A percentile compares a stretch with the other conserved stretches of the same genome.
Conservation (phyloP, 192 early-diverging fungal species). For the Paraglomus brasilianum region DNA sequence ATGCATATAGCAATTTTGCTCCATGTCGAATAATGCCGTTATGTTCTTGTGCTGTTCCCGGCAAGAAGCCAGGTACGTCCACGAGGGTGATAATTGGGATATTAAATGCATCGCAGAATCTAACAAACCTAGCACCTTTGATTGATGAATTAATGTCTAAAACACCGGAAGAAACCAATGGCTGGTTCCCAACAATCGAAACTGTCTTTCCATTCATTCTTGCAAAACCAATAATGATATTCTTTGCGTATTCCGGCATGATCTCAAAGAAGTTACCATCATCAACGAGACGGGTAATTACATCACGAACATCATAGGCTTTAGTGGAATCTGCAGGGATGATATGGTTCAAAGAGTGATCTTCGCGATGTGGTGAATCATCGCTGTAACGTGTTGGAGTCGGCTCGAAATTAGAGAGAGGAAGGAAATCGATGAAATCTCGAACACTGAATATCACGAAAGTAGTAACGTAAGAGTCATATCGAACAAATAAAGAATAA, state of each 20-base stretch:
- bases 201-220: conserved; percentile 84
- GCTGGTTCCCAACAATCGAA: conserved; percentile 92
- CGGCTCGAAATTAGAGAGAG: conserved; percentile 76
- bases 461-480: background rate
- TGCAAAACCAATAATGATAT: conserved; percentile 89
- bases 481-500: conserved; percentile 4
- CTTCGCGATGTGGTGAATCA: conserved; percentile 66
- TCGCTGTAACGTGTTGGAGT: conserved; percentile 62
- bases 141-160: conserved; percentile 93
- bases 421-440: conserved; percentile 86
- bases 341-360: conserved; percentile 79
- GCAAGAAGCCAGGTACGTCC: conserved; percentile 96
- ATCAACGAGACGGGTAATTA: conserved; percentile 80
- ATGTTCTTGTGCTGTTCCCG: conserved; percentile 93
- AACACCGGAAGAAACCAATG: conserved; percentile 91
- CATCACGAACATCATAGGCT: conserved; percentile 94
- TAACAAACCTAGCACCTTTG: conserved; percentile 94
- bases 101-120: conserved; percentile 96
- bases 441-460: conserved; percentile 50
- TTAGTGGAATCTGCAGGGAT: conserved; percentile 87
- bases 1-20: conserved; percentile 94
- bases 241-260: conserved; percentile 86
- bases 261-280: conserved; percentile 89
- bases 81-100: conserved; percentile 93
- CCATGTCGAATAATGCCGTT: conserved; percentile 94